Base-by-base conservation (phyloP, 208 protist genomes). In the Leishmania braziliensis region DNA sequence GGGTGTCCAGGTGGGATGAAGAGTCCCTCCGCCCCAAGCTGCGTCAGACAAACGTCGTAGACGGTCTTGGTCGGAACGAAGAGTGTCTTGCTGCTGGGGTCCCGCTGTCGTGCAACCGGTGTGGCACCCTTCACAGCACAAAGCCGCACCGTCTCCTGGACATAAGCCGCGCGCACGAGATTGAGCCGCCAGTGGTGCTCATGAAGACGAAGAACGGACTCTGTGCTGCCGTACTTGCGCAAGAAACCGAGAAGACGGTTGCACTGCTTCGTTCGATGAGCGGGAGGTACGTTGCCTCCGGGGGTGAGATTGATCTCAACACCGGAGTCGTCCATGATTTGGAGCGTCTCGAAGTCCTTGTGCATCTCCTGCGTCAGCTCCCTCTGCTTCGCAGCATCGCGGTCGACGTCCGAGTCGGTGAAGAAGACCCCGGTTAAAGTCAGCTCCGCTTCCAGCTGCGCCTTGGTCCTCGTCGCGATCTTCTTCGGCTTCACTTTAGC, bases 141-240 rank as follows among this genome's bases (percentile, higher is more conserved):
- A 9, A 90, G 86, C 6, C 84, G 81, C 73, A 90, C 89, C 54
- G 89, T 90, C 58, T 92, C 89, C 74, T 90, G 86, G 26, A 92
- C 87, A 65, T 90, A 92, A 2, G 89, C 89, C 12, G 83, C 83
- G 39, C 89, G 81, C 9, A 72, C 84, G 0, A 92, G 78, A 43
- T 88, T 92, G 62, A 92, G 62, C 16, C 89, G 87, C 89, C 89
- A 92, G 84, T 92, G 89, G 46, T 89, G 85, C 18, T 89, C 87
- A 54, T 92, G 82, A 62, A 92, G 82, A 3, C 85, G 87, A 76
- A 92, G 84, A 72, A 77, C 58, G 18, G 87, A 86, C 2, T 88
- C 84, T 2, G 79, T 3, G 1, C 81, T 75, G 51, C 68, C 82
- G 87, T 91, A 91, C 81, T 90, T 89, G 74, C 85, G 84, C 77